These are phyloP conservation scores for Graphilbum ipis-grandicollis DNA, from an alignment of 2,329 filamentous ascomycete genomes.

Conservation along the genomic window DNA sequence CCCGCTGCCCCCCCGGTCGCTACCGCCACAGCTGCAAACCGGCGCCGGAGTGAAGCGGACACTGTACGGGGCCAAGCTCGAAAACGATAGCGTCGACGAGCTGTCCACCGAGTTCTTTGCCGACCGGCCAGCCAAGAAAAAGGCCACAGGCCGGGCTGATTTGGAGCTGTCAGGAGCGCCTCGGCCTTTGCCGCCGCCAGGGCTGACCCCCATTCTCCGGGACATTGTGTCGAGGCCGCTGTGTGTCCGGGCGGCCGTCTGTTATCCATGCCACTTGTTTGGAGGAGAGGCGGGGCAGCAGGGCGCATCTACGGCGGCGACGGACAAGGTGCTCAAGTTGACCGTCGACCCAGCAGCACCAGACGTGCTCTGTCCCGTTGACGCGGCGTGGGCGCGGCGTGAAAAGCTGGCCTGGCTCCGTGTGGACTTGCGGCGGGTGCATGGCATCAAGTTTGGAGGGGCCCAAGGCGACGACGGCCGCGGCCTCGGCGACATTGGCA, in stretches of 20 bases:
- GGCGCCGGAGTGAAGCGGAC: not conserved
- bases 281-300: too few relatives aligned
- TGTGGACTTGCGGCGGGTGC: not conserved
- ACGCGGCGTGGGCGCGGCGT: not conserved
- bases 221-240: too few relatives aligned
- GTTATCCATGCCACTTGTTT: not conserved
- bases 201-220: too few relatives aligned
- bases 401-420: constrained; percentile 1
- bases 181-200: too few relatives aligned
- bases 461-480: too few relatives aligned
- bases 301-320: not conserved
- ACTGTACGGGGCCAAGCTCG: not conserved
- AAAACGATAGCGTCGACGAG: constrained; percentile 6
- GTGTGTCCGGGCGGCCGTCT: not conserved
- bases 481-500: not conserved
- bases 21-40: too few relatives aligned
- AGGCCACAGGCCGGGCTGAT: too few relatives aligned
- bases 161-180: too few relatives aligned
- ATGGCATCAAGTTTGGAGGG: not conserved
- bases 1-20: not conserved
- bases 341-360: not conserved
- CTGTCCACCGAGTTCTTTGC: constrained; percentile 4
- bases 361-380: not conserved
- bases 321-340: not conserved
- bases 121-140: not conserved